Percentiles rank a stretch among this genome's conserved stretches.
phyloP scores from a whole-genome alignment of 78 protist genomes.

The Pigoraptor vietnamica region DNA sequence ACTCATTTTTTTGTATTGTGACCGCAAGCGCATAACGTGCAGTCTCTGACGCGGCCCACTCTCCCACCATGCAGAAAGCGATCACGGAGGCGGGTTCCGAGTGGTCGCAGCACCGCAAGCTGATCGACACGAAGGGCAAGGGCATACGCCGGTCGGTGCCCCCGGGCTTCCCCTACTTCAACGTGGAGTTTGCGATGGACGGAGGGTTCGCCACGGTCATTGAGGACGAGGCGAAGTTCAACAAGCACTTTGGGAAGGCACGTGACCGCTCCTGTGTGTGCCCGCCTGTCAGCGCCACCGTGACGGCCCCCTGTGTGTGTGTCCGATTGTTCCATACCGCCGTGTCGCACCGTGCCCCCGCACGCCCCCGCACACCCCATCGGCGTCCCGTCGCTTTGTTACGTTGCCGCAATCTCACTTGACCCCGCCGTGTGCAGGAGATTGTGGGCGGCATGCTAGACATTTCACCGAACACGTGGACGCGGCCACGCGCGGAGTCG shows the following conservation, averaged over 20 bases:
- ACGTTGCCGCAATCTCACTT: too few species aligned
- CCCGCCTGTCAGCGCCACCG: background rate
- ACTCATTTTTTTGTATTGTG: too few species aligned
- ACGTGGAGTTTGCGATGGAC: constrained; percentile 55
- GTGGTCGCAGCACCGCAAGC: constrained; percentile 51
- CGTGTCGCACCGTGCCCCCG: too few species aligned
- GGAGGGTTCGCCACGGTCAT: constrained; percentile 63
- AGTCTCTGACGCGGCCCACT: too few species aligned
- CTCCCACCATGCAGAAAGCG: constrained; percentile 13
- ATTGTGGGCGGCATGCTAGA: constrained; percentile 38
- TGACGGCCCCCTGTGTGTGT: background rate
- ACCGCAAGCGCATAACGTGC: too few species aligned
- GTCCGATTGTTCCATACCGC: background rate
- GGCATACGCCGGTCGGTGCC: constrained; percentile 32
- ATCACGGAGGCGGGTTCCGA: constrained; percentile 43
- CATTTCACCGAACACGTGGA: constrained; percentile 18
- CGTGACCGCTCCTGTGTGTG: background rate
- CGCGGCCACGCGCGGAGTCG: background rate
- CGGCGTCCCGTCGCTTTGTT: background rate
- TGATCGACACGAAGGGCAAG: constrained; percentile 41
- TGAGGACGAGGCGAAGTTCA: constrained; percentile 61
- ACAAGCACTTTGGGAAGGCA: constrained; percentile 42
- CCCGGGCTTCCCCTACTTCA: constrained; percentile 59
- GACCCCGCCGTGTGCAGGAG: background rate
- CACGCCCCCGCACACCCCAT: too few species aligned